A percentile compares a stretch with the other conserved stretches of the same genome.
phyloP scores from a whole-genome alignment of 768 basidiomycete species.

The Tephrocybe rancida region DNA sequence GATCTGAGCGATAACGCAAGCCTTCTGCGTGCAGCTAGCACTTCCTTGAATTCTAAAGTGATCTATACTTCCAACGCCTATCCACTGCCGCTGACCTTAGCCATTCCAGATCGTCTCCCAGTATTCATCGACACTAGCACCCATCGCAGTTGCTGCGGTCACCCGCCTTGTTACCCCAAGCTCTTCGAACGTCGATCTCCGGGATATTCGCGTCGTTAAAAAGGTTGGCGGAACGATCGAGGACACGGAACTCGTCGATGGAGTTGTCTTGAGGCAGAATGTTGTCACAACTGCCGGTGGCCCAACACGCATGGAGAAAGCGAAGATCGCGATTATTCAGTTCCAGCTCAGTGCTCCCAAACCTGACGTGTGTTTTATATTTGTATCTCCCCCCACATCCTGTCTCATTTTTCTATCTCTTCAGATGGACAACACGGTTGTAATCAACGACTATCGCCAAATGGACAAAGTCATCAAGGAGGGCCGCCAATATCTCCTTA shows the following conservation, averaged over 20 bases:
- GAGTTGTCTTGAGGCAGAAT: conserved; percentile 96
- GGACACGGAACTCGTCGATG: conserved; percentile 95
- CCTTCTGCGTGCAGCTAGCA: conserved; percentile 90
- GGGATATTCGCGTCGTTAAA: conserved; percentile 95
- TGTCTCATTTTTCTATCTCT: conserved; percentile 10
- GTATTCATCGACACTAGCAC: conserved; percentile 97
- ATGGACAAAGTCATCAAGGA: conserved; percentile 99
- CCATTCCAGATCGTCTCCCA: conserved; percentile 89
- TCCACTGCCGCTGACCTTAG: conserved; percentile 2
- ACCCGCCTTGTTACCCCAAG: conserved; percentile 86
- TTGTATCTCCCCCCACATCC: not conserved
- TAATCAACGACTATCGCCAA: conserved; percentile 98
- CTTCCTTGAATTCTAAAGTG: conserved; percentile 95
- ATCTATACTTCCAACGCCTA: conserved; percentile 9
- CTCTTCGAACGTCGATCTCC: conserved; percentile 93
- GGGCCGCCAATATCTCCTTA: conserved; percentile 95
- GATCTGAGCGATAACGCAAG: conserved; percentile 86
- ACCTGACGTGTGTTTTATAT: conserved; percentile 74
- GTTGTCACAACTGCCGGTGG: conserved; percentile 90
- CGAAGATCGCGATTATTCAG: conserved; percentile 97
- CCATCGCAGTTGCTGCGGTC: conserved; percentile 97
- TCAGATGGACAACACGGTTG: conserved; percentile 99
- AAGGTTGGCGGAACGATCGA: conserved; percentile 99
- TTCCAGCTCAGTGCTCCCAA: conserved; percentile 98
- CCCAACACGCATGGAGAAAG: conserved; percentile 94